phyloP scores from a whole-genome alignment of 1,284 basidiomycete species.

The Cutaneotrichosporon arboriforme region DNA sequence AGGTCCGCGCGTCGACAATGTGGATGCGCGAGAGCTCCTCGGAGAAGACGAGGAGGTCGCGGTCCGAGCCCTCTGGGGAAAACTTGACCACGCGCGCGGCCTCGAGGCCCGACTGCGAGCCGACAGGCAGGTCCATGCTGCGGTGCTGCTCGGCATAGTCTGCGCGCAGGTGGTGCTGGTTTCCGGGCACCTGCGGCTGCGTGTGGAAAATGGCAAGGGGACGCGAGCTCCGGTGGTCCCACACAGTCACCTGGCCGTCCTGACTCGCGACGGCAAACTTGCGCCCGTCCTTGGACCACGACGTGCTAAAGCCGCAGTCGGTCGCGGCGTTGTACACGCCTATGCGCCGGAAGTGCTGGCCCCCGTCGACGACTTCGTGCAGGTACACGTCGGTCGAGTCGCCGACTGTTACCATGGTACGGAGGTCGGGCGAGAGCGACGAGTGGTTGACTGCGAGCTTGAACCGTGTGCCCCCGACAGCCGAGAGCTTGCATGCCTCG shows the following conservation, averaged over 20 bases:
- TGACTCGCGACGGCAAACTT: slow-evolving; percentile 48
- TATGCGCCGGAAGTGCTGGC: slow-evolving; percentile 40
- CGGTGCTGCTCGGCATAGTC: slow-evolving; percentile 24
- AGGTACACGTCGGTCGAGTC: slow-evolving; percentile 47
- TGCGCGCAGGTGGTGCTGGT: slow-evolving; percentile 5
- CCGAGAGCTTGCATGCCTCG: slow-evolving; percentile 26
- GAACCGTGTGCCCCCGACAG: slow-evolving; percentile 39
- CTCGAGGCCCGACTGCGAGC: slow-evolving; percentile 35
- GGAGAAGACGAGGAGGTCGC: slow-evolving; percentile 45
- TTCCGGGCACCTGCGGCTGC: slow-evolving; percentile 6
- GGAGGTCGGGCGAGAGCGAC: slow-evolving; percentile 45
- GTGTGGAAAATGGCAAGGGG: slow-evolving; percentile 45
- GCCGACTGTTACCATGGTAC: slow-evolving; percentile 46
- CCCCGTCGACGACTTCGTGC: slow-evolving; percentile 44
- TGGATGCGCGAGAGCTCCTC: slow-evolving; percentile 46
- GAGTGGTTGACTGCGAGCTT: slow-evolving; percentile 46
- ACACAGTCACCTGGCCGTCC: slow-evolving; percentile 48
- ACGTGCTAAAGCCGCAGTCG: slow-evolving; percentile 45
- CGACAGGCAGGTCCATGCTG: slow-evolving; percentile 10
- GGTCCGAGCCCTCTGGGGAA: slow-evolving; percentile 39
- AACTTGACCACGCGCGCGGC: slow-evolving; percentile 48
- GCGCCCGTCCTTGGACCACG: slow-evolving; percentile 47
- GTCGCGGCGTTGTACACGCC: slow-evolving; percentile 42
- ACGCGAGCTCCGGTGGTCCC: slow-evolving; percentile 46
- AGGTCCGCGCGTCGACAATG: slow-evolving; percentile 47